Evolutionary conservation across 169 alveolate species (phyloP).

Genomic region (Plasmodium relictum): DNA sequence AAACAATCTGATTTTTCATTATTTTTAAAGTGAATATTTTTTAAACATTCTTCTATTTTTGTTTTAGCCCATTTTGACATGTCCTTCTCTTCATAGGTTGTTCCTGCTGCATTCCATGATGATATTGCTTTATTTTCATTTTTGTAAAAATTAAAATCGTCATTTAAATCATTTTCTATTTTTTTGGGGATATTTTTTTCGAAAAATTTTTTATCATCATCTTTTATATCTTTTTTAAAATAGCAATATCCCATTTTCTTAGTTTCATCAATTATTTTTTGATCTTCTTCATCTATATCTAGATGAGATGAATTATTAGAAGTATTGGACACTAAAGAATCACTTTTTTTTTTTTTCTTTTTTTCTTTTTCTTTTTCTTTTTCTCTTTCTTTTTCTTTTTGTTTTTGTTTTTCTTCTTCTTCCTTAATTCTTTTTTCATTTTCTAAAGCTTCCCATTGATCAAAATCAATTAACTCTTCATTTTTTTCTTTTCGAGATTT

Average conservation of each 20-base stretch:
- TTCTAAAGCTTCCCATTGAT: constrained; percentile 80
- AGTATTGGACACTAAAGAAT: constrained; percentile 47
- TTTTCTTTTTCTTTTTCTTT: constrained; percentile 77
- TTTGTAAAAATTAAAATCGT: constrained; percentile 31
- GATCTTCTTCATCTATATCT: constrained; percentile 90
- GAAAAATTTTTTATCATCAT: constrained; percentile 49
- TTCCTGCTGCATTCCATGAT: constrained; percentile 90
- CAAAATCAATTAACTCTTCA: constrained; percentile 70
- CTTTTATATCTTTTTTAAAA: constrained; percentile 84
- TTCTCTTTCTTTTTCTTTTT: constrained; percentile 78
- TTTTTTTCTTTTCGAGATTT: constrained; percentile 77
- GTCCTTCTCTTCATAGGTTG: constrained; percentile 91
- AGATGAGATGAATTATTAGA: constrained; percentile 75
- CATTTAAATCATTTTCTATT: constrained; percentile 58
- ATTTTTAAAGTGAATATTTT: constrained; percentile 77
- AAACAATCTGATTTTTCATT: constrained; percentile 71
- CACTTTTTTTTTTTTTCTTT: constrained; percentile 44
- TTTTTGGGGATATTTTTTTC: constrained; percentile 74
- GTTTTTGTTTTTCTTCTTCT: constrained; percentile 81
- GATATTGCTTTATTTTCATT: constrained; percentile 80
- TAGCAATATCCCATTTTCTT: constrained; percentile 92
- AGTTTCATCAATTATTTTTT: constrained; percentile 88
- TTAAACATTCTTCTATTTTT: constrained; percentile 71
- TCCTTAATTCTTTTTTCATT: constrained; percentile 83
- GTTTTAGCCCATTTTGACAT: constrained; percentile 76